These are phyloP conservation scores for Daldinia vernicosa DNA, from an alignment of 495 filamentous ascomycete species.

Conservation along the genomic window DNA sequence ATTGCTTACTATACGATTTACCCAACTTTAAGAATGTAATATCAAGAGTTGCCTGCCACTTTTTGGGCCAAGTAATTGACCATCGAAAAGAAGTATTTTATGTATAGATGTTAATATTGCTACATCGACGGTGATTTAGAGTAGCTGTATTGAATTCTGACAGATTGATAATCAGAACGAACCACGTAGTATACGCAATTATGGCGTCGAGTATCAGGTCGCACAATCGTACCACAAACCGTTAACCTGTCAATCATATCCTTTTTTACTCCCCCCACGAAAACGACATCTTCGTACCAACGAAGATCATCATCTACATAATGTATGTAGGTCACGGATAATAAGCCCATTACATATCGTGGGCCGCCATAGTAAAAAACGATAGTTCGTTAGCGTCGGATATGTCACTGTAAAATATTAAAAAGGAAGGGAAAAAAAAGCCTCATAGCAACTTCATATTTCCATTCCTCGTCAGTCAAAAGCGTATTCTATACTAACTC, in stretches of 20 bases:
- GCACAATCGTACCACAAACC: not conserved
- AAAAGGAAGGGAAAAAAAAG: slow-evolving; percentile 1
- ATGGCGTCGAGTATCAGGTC: not conserved
- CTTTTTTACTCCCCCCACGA: slow-evolving; percentile 15
- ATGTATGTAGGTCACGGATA: slow-evolving; percentile 23
- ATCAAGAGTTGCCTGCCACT: not conserved
- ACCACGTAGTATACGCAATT: not conserved
- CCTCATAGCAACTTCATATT: not conserved
- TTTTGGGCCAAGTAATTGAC: not conserved
- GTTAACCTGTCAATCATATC: not conserved
- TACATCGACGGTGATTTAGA: not conserved
- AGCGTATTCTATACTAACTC: not conserved
- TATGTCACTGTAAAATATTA: not conserved
- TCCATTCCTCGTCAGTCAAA: not conserved
- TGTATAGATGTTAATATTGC: not conserved
- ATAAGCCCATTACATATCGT: slow-evolving; percentile 15
- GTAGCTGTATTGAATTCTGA: not conserved
- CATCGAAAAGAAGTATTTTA: not conserved
- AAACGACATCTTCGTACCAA: slow-evolving; percentile 18
- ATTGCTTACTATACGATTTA: not conserved
- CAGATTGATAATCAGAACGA: not conserved
- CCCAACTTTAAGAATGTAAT: not conserved
- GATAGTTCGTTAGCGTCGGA: not conserved
- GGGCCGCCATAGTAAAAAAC: slow-evolving; percentile 14
- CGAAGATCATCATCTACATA: slow-evolving; percentile 43